Evolutionary conservation across 257 asterid genomes (phyloP).

Genomic region (Catharanthus roseus): DNA sequence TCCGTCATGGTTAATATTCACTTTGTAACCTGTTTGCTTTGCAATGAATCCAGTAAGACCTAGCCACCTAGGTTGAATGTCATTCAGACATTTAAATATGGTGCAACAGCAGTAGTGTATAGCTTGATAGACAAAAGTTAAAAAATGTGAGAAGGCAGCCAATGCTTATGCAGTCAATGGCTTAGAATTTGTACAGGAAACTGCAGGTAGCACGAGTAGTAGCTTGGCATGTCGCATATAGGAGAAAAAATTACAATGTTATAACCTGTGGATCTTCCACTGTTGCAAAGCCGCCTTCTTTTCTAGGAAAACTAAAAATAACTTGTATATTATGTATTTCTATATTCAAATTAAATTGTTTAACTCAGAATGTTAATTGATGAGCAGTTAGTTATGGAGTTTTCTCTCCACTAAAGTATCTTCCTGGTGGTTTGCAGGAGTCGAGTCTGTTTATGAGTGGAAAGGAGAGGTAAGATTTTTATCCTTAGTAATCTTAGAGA

Average conservation of each 20-base stretch:
- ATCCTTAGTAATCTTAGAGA: not conserved
- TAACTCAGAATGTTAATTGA: not conserved
- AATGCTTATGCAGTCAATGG: not conserved
- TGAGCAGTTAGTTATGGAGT: not conserved
- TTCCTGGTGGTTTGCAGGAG: constrained; percentile 42
- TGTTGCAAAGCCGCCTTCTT: no score
- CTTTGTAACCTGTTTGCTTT: not conserved
- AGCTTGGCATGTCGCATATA: no score
- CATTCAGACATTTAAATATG: not conserved
- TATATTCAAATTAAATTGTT: not conserved
- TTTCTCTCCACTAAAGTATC: not conserved
- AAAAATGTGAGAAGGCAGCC: not conserved
- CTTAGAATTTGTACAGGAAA: not conserved
- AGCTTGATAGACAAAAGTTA: not conserved
- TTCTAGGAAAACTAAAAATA: not conserved
- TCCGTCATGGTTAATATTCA: not conserved
- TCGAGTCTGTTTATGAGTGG: constrained; percentile 90
- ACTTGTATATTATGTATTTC: not conserved
- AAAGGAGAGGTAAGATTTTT: constrained; percentile 65
- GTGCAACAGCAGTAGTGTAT: not conserved
- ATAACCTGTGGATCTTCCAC: no score
- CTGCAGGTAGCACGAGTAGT: no score
- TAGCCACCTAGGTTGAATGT: no score
- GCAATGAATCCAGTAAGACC: not conserved
- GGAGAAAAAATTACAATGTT: no score